Base-by-base conservation (phyloP, 441 rosid genomes). In the Viola pubescens region DNA sequence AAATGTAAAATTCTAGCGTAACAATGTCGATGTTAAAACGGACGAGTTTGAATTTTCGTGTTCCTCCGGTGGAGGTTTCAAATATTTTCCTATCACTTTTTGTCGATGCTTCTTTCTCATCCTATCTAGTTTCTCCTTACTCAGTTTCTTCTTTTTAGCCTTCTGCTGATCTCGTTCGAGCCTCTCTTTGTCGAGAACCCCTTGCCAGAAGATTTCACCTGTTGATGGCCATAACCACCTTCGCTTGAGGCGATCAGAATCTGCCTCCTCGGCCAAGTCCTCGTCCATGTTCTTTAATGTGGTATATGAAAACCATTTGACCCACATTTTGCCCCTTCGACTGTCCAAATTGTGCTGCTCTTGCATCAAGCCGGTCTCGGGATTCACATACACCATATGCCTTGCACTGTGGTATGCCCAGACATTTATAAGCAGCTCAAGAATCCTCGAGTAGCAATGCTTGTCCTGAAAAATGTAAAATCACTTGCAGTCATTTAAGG, bases 371-470 rank as follows among this genome's bases (percentile, higher is more conserved):
- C 99, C 95, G 0, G 77, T 90, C 62, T 68, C 77, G 0, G 90
- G 91, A 68, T 86, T 75, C 75, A 94, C 70, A 62, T 85, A 94
- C 7, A 94, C 83, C 69, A 94, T 86, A 49, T 79, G 79, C 57
- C 95, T 77, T 3, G 83, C 88, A 45, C 97, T 88, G 76, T 90
- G 99, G 80, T 86, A 94, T 5, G 97, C 96, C 97, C 99, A 90
- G 48, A 94, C 91, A 60, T 90, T 94, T 59, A 94, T 75, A 40
- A 94, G 87, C 37, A 90, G 84, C 82, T 94, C 99, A 26, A 94
- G 94, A 73, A 88, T 59, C 68, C 91, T 75, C 0, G 91, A 83
- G 61, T 89, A 94, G 71, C 98, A 94, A 54, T 80, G 94, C 77
- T 86, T 89, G 75, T 89, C 98, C 98, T 94, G 81, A 73, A 69